Base-by-base conservation (phyloP, 257 asterid genomes). In the Penstemon newberryi region DNA sequence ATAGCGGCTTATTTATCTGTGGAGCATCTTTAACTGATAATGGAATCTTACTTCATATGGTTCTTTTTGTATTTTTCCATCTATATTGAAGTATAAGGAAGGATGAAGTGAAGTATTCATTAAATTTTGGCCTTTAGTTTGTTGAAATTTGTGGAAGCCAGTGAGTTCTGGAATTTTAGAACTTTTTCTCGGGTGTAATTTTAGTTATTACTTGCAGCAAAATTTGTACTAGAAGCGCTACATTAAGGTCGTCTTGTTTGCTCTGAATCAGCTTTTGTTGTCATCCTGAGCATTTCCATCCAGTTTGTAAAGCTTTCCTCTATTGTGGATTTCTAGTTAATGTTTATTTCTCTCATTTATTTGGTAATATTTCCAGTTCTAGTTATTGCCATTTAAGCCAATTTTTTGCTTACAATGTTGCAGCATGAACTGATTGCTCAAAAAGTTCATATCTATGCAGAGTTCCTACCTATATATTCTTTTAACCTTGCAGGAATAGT, bases 1-100 rank as follows among this genome's bases (percentile, higher is more conserved):
- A 9, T 60, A 53, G 54, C 53, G 70, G 41, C 55, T 62, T 44
- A 38, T 12, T 60, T 60, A 42, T n/a, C 47, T 38, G 43, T 37
- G 42, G 56, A n/a, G 44, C 69, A 25, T 66, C 37, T 51, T 49
- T 56, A 41, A 49, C 12, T 52, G 69, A 65, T 66, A 46, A 58
- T 65, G 70, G 15, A 18, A 45, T 11, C 37, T 52, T 56, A 6
- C 40, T 7, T 55, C 10, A 42, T 8, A 63, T 47, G 9, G 41
- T 19, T 46, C 33, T 25, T 25, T 4, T 46, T 46, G 56, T 25
- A 47, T 45, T 5, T 25, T 72, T 44, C 38, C 49, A 51, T 25
- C 59, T 19, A 13, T 10, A 9, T 7, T 10, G 6, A 44, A 25
- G 19, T n/a, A 36, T 49, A 50, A 40, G 44, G 43, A 53, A n/a